Percentiles rank a stretch among this genome's conserved stretches.
Conservation (phyloP, 441 rosid genomes). For the Daphne laureola region DNA sequence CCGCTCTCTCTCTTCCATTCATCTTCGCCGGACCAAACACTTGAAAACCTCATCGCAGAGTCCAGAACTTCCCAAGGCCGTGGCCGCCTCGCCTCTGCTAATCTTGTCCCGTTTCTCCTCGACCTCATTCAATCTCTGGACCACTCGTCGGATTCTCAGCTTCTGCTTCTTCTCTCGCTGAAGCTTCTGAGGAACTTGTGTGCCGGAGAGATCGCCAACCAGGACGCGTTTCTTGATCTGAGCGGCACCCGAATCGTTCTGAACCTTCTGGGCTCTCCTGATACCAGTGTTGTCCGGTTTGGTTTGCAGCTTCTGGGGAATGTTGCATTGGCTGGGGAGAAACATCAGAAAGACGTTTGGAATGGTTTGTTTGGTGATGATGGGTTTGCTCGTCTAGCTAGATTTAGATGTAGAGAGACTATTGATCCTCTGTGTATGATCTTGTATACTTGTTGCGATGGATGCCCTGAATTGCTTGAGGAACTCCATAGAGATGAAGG, state of each 20-base stretch:
- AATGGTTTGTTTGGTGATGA: constrained; percentile 35
- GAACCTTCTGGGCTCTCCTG: constrained; percentile 21
- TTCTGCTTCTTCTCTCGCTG: constrained; percentile 30
- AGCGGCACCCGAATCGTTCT: constrained; percentile 36
- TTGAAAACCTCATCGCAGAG: constrained; percentile 36
- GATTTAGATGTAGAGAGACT: constrained; percentile 34
- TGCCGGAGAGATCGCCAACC: constrained; percentile 64
- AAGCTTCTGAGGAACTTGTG: constrained; percentile 69
- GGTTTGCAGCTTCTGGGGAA: constrained; percentile 66
- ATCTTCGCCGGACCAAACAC: constrained; percentile 29
- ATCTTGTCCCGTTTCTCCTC: constrained; percentile 36
- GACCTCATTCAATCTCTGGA: constrained; percentile 31
- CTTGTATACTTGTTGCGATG: constrained; percentile 57
- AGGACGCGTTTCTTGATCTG: constrained; percentile 38
- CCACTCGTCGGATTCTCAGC: constrained; percentile 19
- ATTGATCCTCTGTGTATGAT: constrained; percentile 71
- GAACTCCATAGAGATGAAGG: constrained; percentile 43
- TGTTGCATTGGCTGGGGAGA: constrained; percentile 57
- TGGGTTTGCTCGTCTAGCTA: constrained; percentile 36
- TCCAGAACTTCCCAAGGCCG: constrained; percentile 46
- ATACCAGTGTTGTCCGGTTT: constrained; percentile 36
- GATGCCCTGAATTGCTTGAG: constrained; percentile 25
- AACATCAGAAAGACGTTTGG: constrained; percentile 61
- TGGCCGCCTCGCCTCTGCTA: constrained; percentile 46
- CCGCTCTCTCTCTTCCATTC: constrained; percentile 34